Base-by-base conservation (phyloP, 441 rosid genomes). In the Brassica hybrid region DNA sequence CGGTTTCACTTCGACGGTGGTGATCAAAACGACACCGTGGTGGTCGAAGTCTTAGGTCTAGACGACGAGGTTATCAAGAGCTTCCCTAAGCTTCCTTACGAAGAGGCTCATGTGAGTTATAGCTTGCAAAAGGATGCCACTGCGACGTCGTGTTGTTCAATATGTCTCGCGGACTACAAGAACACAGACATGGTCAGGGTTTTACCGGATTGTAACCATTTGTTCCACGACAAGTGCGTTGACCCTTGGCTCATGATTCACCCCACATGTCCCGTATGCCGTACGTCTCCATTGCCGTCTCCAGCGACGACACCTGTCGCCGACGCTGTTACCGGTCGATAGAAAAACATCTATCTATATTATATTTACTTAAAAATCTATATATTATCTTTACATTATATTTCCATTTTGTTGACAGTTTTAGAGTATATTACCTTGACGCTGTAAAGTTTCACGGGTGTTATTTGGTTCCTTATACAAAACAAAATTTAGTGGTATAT, bases 51-150 rank as follows among this genome's bases (percentile, higher is more conserved):
- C 5, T 68, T 74, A 21, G 98, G 97, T 2, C 81, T 94, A 7
- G 88, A 91, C 27, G 98, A 94, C 69, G 88, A 82, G 19, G 88
- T 91, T 18, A 83, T 92, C 57, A 84, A 81, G 66, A 84, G 88
- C 76, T 92, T 90, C 43, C 99, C 99, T 16, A 93, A 82, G 88
- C 76, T 94, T 72, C 81, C 74, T 0, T 92, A 88, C 73, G 87
- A 96, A 18, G 90, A 91, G 79, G 93, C 87, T 38, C 89, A 84
- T 75, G 71, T 73, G 27, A 54, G 71, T 9, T 79, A 79, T 43
- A 79, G 79, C 3, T 76, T 73, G 72, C 82, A 80, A 68, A 77
- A 38, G 23, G 87, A 85, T 50, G 74, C 97, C 0, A 86, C 87
- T 0, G 79, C 92, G 11, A 80, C 82, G 12, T 88, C 90, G 71